Conservation (phyloP, 2,329 filamentous ascomycete genomes). For the Cordyceps tenuipes region DNA sequence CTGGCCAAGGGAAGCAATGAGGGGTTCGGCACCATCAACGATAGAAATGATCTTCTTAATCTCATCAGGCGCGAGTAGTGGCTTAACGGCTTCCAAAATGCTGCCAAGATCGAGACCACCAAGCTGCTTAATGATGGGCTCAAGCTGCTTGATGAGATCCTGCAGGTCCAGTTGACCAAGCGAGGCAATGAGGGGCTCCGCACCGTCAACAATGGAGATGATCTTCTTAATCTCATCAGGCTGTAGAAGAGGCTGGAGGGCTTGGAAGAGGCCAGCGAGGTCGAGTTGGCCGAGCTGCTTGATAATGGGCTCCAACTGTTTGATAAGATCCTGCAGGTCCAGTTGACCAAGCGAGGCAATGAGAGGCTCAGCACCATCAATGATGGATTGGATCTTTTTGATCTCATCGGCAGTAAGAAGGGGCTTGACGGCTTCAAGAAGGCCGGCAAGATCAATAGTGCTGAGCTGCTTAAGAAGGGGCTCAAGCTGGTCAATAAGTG, state of each 20-base stretch:
- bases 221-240: constrained; percentile 22
- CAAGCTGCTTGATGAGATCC: constrained; percentile 17
- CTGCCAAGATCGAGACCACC: constrained; percentile 10
- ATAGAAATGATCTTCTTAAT: constrained; percentile 20
- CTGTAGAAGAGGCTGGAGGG: constrained; percentile 17
- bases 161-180: constrained; percentile 23
- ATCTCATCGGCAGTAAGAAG: constrained; percentile 22
- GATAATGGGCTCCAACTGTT: constrained; percentile 16
- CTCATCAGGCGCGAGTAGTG: constrained; percentile 16
- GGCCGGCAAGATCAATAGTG: constrained; percentile 24
- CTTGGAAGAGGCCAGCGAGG: constrained; percentile 12
- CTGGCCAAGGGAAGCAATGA: constrained; percentile 21
- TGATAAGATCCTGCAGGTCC: constrained; percentile 26
- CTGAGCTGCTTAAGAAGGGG: constrained; percentile 22
- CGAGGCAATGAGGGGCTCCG: constrained; percentile 22
- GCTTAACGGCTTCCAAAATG: constrained; percentile 16
- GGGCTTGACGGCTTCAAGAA: constrained; percentile 22
- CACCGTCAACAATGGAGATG: constrained; percentile 20
- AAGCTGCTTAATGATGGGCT: constrained; percentile 14
- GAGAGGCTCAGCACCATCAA: constrained; percentile 18
- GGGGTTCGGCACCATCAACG: constrained; percentile 19
- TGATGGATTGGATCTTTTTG: constrained; percentile 14
- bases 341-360: constrained; percentile 24
- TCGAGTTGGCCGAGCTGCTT: constrained; percentile 12
- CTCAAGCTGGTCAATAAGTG: constrained; percentile 27